Conservation (phyloP, 306 rosid species). For the Malus sylvestris region DNA sequence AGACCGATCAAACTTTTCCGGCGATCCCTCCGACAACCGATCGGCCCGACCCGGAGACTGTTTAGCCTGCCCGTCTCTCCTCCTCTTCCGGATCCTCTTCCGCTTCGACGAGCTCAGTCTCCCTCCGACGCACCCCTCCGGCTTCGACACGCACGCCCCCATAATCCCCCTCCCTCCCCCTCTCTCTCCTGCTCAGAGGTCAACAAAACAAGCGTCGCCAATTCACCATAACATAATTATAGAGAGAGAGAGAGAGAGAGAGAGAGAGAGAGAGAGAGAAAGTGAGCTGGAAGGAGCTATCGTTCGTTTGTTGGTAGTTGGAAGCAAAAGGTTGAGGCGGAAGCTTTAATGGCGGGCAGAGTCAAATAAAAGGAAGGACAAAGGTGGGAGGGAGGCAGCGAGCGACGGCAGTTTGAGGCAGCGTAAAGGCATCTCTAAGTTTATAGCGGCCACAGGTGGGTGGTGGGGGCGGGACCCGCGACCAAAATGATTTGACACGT, state of each 20-base stretch:
- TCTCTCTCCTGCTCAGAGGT: constrained; percentile 10
- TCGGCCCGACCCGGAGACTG: constrained; percentile 21
- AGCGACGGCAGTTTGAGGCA: constrained; percentile 24
- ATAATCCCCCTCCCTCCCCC: constrained; percentile 22
- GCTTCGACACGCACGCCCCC: constrained; percentile 88
- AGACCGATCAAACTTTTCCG: constrained; percentile 32
- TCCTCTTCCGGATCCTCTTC: constrained; percentile 29
- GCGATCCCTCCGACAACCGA: constrained; percentile 44
- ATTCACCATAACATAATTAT: constrained; percentile 10
- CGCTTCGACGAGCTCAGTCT: constrained; percentile 39
- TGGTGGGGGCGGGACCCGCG: constrained; percentile 12
- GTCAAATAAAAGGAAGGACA: not conserved
- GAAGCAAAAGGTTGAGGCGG: not conserved
- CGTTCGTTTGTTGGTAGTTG: constrained; percentile 11
- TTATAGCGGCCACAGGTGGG: not conserved
- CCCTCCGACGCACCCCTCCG: constrained; percentile 56
- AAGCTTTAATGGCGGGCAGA: constrained; percentile 5
- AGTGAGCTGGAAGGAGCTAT: constrained; percentile 12
- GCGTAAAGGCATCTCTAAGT: constrained; percentile 16
- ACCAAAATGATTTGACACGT: constrained; percentile 24
- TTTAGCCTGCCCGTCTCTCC: constrained; percentile 40
- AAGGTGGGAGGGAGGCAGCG: not conserved
- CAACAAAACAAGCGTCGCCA: constrained; percentile 1
- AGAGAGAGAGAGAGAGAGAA: not conserved
- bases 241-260: constrained; percentile 21